Evolutionary conservation across 768 basidiomycete genomes (phyloP), one percentile per base, ranked within the genome.

Genomic region (Phlegmacium glaucopus): DNA sequence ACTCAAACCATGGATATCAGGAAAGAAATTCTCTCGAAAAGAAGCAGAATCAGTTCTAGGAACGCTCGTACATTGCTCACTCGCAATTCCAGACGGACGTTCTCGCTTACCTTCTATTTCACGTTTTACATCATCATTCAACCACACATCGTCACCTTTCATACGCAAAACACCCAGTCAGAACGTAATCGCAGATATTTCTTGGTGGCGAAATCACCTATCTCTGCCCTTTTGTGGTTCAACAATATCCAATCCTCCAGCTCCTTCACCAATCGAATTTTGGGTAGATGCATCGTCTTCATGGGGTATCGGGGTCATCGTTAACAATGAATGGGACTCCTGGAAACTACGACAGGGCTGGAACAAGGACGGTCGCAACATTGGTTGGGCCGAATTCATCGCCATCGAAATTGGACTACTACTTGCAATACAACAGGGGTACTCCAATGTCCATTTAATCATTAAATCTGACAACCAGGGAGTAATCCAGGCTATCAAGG

Each of bases 331-430:
- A 0, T 74, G 69, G 70, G 45, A 61, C 1, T 57, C 68, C 0
- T 72, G 66, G 70, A 42, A 60, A 6, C 53, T 73, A 1, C 35
- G 28, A 13, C 32, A 36, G 0, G 56, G 54, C 0, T 72, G 70
- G 67, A 49, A 50, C 22, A 17, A 42, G 4, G 46, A 65, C 2
- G 64, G 59, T 11, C 53, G 67, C 1, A 57, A 65, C 9, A 73
- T 72, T 7, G 68, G 68, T 0, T 74, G 72, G 72, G 72, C 65
- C 0, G 71, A 73, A 49, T 69, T 72, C 59, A 56, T 71, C 4
- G 72, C 68, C 0, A 52, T 73, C 5, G 70, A 72, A 40, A 47
- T 74, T 0, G 69, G 67, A 2, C 34, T 68, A 0, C 51, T 53
- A 2, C 45, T 61, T 0, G 45, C 67, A 0, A 51, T 69, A 4